Percentiles rank a stretch among this genome's conserved stretches.
phyloP scores from a whole-genome alignment of 371 early-diverging fungal species.

The Choanephora cucurbitarum region DNA sequence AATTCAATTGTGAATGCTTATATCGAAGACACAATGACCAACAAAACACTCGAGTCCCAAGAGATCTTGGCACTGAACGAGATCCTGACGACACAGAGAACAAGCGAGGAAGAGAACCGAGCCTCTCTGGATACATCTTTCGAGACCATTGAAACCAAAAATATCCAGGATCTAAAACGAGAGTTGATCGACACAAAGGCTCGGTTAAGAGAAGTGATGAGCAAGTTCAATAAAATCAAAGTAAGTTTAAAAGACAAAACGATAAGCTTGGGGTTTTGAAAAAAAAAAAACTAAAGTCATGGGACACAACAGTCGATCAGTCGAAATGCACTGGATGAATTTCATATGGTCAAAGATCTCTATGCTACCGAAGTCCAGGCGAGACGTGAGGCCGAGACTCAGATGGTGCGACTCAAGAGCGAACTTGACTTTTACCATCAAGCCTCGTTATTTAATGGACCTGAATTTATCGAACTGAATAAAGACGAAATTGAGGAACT shows the following conservation, averaged over 20 bases:
- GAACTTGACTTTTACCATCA: conserved; percentile 43
- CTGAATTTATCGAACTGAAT: conserved; percentile 19
- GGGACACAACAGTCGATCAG: conserved; percentile 21
- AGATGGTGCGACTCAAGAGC: conserved; percentile 30
- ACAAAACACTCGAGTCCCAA: conserved; percentile 12
- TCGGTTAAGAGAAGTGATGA: conserved; percentile 37
- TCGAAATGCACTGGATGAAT: conserved; percentile 51
- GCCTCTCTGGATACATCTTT: conserved; percentile 14
- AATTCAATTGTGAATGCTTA: conserved; percentile 35
- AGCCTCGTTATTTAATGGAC: conserved; percentile 19
- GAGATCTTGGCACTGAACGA: conserved; percentile 22
- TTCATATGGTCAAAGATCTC: conserved; percentile 45
- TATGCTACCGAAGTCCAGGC: conserved; percentile 43
- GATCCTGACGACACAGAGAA: conserved; percentile 22
- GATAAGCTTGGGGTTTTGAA: no score
- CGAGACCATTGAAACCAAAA: neutral
- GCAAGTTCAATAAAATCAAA: conserved; percentile 49
- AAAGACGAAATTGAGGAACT: conserved; percentile 37
- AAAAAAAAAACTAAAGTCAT: neutral
- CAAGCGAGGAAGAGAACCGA: conserved; percentile 22
- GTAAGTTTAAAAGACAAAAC: no score
- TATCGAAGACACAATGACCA: conserved; percentile 12
- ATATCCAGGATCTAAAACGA: conserved; percentile 17
- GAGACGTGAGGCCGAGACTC: conserved; percentile 38
- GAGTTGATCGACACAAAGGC: conserved; percentile 33